Evolutionary conservation across 768 basidiomycete genomes (phyloP).

Genomic region (Saitozyma podzolica): DNA sequence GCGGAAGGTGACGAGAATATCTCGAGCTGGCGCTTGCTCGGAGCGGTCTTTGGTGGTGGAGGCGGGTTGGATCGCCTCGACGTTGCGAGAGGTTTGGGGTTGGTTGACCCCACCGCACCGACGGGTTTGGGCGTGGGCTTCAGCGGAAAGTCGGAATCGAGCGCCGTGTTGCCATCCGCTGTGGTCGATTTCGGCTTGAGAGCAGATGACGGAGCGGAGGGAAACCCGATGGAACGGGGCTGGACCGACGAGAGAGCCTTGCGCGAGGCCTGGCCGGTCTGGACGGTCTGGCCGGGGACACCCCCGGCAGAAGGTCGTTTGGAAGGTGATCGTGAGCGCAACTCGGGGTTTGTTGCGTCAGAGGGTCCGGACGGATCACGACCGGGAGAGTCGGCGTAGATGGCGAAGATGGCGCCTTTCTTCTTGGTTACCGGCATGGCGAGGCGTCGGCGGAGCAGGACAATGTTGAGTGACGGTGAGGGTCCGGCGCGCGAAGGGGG

Average conservation of each 20-base stretch:
- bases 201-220: slow-evolving; percentile 1
- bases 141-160: no score
- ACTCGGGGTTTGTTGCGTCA: no score
- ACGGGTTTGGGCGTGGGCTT: no score
- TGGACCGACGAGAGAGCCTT: slow-evolving; percentile 16
- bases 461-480: neutral
- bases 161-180: no score
- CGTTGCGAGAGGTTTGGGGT: no score
- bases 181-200: no score
- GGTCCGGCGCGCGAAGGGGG: neutral
- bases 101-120: no score
- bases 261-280: neutral
- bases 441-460: neutral
- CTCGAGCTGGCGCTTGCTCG: slow-evolving; percentile 27
- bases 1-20: slow-evolving; percentile 19
- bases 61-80: neutral
- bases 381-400: slow-evolving; percentile 48
- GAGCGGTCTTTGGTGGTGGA: slow-evolving; percentile 1
- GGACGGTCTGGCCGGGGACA: neutral
- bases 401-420: slow-evolving; percentile 50
- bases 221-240: slow-evolving; percentile 7
- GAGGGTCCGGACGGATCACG: neutral
- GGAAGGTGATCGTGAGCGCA: no score
- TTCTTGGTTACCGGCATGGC: slow-evolving; percentile 49
- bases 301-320: no score